A percentile compares a stretch with the other conserved stretches of the same genome.
These are phyloP conservation scores for Microbotryomycetes sp. DNA, from an alignment of 1,284 basidiomycete species.

Conservation along the genomic window DNA sequence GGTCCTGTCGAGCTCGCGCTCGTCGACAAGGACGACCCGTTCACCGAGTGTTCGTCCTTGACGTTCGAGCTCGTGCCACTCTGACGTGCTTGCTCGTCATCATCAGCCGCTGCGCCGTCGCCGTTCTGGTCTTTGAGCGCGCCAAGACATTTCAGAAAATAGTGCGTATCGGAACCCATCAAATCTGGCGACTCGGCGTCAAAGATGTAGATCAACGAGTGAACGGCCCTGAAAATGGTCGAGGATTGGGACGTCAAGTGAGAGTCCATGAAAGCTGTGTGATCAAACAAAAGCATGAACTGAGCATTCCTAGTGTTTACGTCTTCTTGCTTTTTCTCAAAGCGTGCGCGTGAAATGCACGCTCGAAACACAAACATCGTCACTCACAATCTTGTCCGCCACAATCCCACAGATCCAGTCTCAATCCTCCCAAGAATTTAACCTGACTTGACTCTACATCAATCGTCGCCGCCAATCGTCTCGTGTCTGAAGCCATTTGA, in stretches of 20 bases:
- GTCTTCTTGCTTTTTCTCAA: no score
- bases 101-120: not conserved
- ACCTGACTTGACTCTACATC: constrained; percentile 98
- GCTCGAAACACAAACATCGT: not conserved
- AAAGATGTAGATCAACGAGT: constrained; percentile 96
- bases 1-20: constrained; percentile 11
- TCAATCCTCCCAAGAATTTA: constrained; percentile 87
- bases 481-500: constrained; percentile 83
- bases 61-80: not conserved
- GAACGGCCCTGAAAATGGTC: constrained; percentile 91
- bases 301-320: no score
- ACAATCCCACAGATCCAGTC: constrained; percentile 92
- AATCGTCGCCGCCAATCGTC: constrained; percentile 87
- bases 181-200: constrained; percentile 54
- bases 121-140: constrained; percentile 54
- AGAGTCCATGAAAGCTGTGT: constrained; percentile 79
- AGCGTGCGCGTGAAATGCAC: not conserved
- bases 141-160: constrained; percentile 77
- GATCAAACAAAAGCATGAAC: not conserved
- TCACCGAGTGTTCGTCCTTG: not conserved
- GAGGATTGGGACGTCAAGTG: constrained; percentile 83
- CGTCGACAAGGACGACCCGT: not conserved
- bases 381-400: constrained; percentile 74
- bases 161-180: constrained; percentile 57
- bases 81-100: not conserved